phyloP scores from a whole-genome alignment of 2,329 filamentous ascomycete species.

The Cercospora sesami region DNA sequence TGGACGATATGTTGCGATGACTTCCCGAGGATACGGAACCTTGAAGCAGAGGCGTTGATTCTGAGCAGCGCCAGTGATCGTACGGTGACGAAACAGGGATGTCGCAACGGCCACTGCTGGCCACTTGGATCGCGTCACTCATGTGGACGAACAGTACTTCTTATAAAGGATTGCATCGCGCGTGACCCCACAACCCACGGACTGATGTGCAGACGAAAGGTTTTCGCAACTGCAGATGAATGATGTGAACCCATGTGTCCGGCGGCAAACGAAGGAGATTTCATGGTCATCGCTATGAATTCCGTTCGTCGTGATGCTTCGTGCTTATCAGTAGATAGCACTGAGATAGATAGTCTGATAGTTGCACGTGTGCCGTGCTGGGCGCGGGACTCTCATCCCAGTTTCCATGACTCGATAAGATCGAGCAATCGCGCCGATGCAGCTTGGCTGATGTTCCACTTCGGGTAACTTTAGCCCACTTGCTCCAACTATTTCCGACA shows the following conservation, averaged over 20 bases:
- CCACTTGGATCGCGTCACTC: constrained; percentile 1
- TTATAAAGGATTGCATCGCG: constrained; percentile 12
- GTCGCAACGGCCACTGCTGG: neutral
- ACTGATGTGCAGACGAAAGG: constrained; percentile 14
- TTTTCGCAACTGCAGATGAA: constrained; percentile 13
- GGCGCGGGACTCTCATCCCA: constrained; percentile 3
- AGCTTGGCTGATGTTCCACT: constrained; percentile 3
- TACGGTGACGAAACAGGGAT: neutral
- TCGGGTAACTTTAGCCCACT: neutral
- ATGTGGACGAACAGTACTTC: constrained; percentile 7
- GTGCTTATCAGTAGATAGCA: constrained; percentile 5
- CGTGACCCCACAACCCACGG: neutral
- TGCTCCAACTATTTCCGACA: neutral
- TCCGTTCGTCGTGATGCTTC: constrained; percentile 10
- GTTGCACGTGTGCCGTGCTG: constrained; percentile 4
- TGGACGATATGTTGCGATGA: neutral
- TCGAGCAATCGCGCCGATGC: constrained; percentile 13
- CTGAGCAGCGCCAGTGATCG: neutral
- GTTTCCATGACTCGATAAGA: constrained; percentile 19
- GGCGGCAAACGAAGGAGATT: constrained; percentile 1
- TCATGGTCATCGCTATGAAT: constrained; percentile 4
- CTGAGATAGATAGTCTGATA: constrained; percentile 17
- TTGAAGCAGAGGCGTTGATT: constrained; percentile 20
- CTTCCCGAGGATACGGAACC: neutral
- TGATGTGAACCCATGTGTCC: constrained; percentile 13